phyloP scores from a whole-genome alignment of 106 monocot genomes.

The Chionographis japonica region DNA sequence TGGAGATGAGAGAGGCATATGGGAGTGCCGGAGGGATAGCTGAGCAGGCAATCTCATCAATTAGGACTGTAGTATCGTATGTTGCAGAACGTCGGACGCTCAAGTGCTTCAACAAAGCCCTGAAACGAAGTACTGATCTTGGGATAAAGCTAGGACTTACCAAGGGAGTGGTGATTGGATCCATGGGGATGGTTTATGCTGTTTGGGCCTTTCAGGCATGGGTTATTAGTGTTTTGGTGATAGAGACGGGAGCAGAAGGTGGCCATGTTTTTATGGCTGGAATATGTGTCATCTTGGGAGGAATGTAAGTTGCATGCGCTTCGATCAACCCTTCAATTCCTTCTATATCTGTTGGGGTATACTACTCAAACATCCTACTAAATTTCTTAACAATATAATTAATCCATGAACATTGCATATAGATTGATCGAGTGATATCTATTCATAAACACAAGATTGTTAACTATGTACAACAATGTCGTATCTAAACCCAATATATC shows the following conservation, averaged over 20 bases:
- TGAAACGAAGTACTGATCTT: background rate
- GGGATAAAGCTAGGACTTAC: constrained; percentile 3
- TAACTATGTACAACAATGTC: too few relatives aligned
- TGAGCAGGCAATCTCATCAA: constrained; percentile 7
- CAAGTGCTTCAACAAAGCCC: background rate
- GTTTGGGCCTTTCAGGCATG: constrained; percentile 4
- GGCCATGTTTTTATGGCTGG: background rate
- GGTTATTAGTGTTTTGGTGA: background rate
- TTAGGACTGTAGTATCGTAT: constrained; percentile 2
- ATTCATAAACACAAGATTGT: too few relatives aligned
- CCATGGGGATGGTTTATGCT: background rate
- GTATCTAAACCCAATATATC: too few relatives aligned
- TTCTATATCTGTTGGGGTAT: too few relatives aligned
- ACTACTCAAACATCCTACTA: too few relatives aligned
- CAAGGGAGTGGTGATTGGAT: constrained; percentile 5
- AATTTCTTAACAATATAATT: too few relatives aligned
- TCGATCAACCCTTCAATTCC: too few relatives aligned
- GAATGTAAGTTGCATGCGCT: background rate
- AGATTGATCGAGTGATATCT: too few relatives aligned
- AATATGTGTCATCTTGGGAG: background rate
- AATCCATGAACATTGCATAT: too few relatives aligned
- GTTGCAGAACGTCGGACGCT: background rate
- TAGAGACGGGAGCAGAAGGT: background rate
- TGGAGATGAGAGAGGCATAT: background rate
- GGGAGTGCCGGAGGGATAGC: constrained; percentile 1